Base-by-base conservation (phyloP, 176 grass and related monocot genomes). In the Zizania latifolia region DNA sequence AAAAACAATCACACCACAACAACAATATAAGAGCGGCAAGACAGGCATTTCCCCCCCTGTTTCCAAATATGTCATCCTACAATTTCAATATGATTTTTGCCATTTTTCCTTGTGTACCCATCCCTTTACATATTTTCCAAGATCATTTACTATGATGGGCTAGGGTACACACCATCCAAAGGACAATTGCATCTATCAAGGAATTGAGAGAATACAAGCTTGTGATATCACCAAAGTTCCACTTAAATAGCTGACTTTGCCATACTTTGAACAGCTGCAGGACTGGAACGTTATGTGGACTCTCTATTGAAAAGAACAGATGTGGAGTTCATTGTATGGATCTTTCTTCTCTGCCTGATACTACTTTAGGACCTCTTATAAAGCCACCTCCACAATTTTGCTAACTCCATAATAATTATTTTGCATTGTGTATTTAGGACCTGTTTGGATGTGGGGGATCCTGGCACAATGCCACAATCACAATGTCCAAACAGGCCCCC, bases 261-360 rank as follows among this genome's bases (percentile, higher is more conserved):
- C 70, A 61, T 81, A 57, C 56, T 89, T 84, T 84, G 70, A 53
- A 93, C 88, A 97, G 94, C 94, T 93, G 83, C 88, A 32, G 94
- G 94, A 57, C 80, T 97, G 76, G 90, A 89, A 63, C 81, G 65
- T 4, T 89, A 97, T 85, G 88, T 91, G 38, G 90, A 89, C 30
- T 65, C 83, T 30, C 88, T 97, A 67, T 69, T 83, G 61, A 93
- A 80, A 83, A 84, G 83, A 76, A 68, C 78, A n/a, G 90, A 97
- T 79, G 38, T 80, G 54, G 94, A 97, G 48, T 97, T 97, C 81
- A 89, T 82, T 39, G 94, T 91, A 97, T 72, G 82, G 10, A 63
- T 68, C 50, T 27, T 59, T 76, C 66, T 63, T 75, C 40, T 62
- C 36, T 86, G n/a, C n/a, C n/a, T 10, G 4, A 51, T 86, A 62